Conservation (phyloP, 352 stramenopile species). For the Blastocystis sp. region DNA sequence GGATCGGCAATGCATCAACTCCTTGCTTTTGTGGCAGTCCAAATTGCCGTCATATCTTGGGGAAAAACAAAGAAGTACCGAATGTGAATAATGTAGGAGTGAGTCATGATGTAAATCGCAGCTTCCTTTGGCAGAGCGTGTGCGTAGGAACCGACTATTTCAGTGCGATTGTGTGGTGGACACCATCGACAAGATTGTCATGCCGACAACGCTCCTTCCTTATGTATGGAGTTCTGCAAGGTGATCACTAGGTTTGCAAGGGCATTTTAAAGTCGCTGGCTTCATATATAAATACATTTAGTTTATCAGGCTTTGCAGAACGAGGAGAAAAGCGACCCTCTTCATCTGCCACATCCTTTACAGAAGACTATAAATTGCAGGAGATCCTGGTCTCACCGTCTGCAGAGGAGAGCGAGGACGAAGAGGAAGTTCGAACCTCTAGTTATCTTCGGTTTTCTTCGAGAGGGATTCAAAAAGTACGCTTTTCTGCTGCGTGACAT, state of each 20-base stretch:
- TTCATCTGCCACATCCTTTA: neutral
- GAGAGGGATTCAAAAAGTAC: neutral
- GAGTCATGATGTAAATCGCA: neutral
- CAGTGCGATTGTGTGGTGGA: neutral
- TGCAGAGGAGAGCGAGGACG: neutral
- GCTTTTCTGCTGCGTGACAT: neutral
- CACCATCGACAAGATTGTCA: neutral
- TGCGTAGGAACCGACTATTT: neutral
- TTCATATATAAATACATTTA: neutral
- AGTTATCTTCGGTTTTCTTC: neutral
- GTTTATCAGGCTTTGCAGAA: neutral
- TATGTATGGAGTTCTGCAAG: neutral
- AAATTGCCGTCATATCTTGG: conserved; percentile 59
- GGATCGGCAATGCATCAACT: conserved; percentile 64
- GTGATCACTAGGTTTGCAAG: neutral
- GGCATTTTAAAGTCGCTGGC: neutral
- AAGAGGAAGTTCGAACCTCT: neutral
- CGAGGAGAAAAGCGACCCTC: neutral
- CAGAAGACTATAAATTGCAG: neutral
- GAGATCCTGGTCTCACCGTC: neutral
- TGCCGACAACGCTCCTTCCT: neutral
- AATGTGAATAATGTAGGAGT: neutral
- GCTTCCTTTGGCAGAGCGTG: neutral
- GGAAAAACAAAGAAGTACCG: neutral
- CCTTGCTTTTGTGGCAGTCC: conserved; percentile 65